A percentile compares a stretch with the other conserved stretches of the same genome.
Evolutionary conservation across 2,329 filamentous ascomycete species (phyloP).

Genomic region (Fusarium kyushuense): DNA sequence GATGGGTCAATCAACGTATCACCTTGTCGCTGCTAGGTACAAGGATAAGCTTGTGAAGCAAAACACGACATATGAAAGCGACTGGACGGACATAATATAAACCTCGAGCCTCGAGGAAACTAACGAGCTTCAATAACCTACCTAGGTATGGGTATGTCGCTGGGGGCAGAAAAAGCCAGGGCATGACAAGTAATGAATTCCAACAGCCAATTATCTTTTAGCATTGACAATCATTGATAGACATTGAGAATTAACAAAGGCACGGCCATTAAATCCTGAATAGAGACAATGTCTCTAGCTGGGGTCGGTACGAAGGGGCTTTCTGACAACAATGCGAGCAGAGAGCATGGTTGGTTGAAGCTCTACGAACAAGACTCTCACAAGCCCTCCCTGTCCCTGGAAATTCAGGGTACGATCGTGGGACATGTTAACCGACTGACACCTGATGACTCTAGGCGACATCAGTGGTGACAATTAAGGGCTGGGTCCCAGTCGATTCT

Average conservation of each 20-base stretch:
- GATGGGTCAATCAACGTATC: conserved; percentile 39
- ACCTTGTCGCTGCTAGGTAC: conserved; percentile 19
- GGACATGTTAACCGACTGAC: conserved; percentile 5
- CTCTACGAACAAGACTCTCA: conserved; percentile 11
- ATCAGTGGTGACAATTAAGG: conserved; percentile 16
- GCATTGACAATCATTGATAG: conserved; percentile 6
- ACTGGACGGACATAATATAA: conserved; percentile 33
- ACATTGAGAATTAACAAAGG: conserved; percentile 18
- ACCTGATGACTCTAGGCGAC: conserved; percentile 1
- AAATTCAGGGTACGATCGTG: conserved; percentile 4
- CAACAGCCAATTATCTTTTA: conserved; percentile 26
- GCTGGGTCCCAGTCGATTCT: conserved; percentile 21
- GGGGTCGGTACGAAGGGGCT: conserved; percentile 25
- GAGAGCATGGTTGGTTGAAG: conserved; percentile 29
- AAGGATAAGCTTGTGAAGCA: conserved; percentile 42
- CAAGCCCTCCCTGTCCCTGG: conserved; percentile 31
- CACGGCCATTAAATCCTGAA: conserved; percentile 21
- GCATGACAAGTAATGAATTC: conserved; percentile 8
- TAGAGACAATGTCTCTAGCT: conserved; percentile 19
- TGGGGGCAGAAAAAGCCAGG: conserved; percentile 26
- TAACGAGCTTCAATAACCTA: conserved; percentile 28
- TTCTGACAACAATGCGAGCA: conserved; percentile 8
- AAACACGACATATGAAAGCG: conserved; percentile 32
- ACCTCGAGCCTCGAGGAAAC: conserved; percentile 20
- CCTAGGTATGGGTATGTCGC: conserved; percentile 20